Evolutionary conservation across 345 rosid genomes (phyloP).

Genomic region (Clausena lansium): DNA sequence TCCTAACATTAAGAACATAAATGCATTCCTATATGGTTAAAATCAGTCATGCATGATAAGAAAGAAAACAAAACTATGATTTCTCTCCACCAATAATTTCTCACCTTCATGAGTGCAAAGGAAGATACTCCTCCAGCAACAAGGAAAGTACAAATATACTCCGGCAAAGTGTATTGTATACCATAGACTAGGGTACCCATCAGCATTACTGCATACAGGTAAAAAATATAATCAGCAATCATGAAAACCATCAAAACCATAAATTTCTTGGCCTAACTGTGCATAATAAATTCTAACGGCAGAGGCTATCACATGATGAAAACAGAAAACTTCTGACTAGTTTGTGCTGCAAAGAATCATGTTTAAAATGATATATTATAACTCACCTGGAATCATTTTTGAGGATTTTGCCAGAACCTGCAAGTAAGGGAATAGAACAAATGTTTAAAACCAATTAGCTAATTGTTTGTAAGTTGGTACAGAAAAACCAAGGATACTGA

Average conservation of each 20-base stretch:
- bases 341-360: not conserved
- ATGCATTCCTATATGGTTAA: not conserved
- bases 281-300: not conserved
- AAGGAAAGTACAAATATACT: conserved; percentile 76
- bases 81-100: not conserved
- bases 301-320: not conserved
- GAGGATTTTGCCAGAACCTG: conserved; percentile 96
- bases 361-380: not conserved
- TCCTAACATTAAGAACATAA: not conserved
- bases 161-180: conserved; percentile 71
- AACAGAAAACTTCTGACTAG: not conserved
- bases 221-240: conserved; percentile 16
- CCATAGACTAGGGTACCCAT: conserved; percentile 93
- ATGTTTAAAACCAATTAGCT: not conserved
- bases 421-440: conserved; percentile 20
- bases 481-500: not conserved
- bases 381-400: conserved; percentile 91
- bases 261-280: not conserved
- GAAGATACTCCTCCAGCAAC: conserved; percentile 93
- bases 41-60: not conserved
- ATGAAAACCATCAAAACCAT: not conserved
- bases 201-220: conserved; percentile 70
- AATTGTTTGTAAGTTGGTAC: not conserved
- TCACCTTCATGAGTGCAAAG: conserved; percentile 88
- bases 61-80: not conserved